These are phyloP conservation scores for Mytilinidion resinicola DNA, from an alignment of 495 filamentous ascomycete species.

Conservation along the genomic window DNA sequence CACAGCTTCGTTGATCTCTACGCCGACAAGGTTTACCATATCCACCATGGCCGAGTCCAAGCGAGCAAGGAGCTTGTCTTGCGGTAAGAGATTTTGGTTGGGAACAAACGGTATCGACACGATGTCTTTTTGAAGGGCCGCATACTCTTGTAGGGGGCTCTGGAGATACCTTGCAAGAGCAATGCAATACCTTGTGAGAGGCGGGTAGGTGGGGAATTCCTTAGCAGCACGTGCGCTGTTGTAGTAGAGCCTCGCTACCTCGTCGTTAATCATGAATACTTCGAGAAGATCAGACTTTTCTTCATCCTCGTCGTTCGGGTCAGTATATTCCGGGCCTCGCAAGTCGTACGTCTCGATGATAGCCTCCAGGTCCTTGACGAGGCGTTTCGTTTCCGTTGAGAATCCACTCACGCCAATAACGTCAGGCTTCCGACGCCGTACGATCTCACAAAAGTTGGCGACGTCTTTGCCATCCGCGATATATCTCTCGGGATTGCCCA, in stretches of 20 bases:
- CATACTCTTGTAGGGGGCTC: slow-evolving; percentile 92
- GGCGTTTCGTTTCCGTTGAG: slow-evolving; percentile 75
- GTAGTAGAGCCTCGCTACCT: slow-evolving; percentile 90
- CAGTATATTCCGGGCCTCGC: slow-evolving; percentile 64
- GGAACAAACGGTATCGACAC: slow-evolving; percentile 80
- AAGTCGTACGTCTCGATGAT: slow-evolving; percentile 70
- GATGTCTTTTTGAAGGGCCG: slow-evolving; percentile 80
- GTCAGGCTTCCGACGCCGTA: slow-evolving; percentile 74
- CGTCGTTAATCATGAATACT: slow-evolving; percentile 88
- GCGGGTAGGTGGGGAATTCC: slow-evolving; percentile 72
- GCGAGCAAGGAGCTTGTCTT: slow-evolving; percentile 75
- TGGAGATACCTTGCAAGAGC: slow-evolving; percentile 85
- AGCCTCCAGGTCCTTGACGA: slow-evolving; percentile 70
- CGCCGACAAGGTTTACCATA: slow-evolving; percentile 93
- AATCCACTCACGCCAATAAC: slow-evolving; percentile 88
- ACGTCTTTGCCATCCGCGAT: slow-evolving; percentile 56
- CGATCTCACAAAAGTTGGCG: slow-evolving; percentile 62
- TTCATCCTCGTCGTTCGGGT: slow-evolving; percentile 55
- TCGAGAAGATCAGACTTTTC: slow-evolving; percentile 68
- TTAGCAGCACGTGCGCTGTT: slow-evolving; percentile 72
- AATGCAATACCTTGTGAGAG: slow-evolving; percentile 80
- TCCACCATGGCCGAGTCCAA: slow-evolving; percentile 94
- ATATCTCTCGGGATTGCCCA: slow-evolving; percentile 60
- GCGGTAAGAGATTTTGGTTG: slow-evolving; percentile 78
- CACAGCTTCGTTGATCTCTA: slow-evolving; percentile 89